Evolutionary conservation across 2,329 filamentous ascomycete species (phyloP).

Genomic region (Lasiodiplodia citricola): DNA sequence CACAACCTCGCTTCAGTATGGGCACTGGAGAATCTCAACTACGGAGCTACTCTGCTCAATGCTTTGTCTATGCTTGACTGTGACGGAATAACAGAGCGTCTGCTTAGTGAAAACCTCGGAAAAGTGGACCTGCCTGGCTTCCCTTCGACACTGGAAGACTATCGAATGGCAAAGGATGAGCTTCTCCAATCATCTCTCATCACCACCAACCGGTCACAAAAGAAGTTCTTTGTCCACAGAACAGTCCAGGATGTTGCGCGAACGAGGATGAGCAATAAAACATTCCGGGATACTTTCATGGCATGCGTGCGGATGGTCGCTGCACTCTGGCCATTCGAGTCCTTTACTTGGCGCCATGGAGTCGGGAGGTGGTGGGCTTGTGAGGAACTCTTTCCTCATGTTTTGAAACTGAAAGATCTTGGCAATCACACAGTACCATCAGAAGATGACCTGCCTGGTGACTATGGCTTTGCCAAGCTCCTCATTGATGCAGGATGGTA

Average conservation of each 20-base stretch:
- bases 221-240: background rate
- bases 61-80: constrained; percentile 30
- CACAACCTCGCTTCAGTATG: constrained; percentile 27
- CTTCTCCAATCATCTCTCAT: constrained; percentile 25
- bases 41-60: constrained; percentile 27
- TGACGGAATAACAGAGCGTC: constrained; percentile 28
- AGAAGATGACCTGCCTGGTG: background rate
- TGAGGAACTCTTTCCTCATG: constrained; percentile 30
- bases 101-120: background rate
- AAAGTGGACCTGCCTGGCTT: constrained; percentile 13
- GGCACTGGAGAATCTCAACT: constrained; percentile 28
- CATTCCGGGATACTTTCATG: background rate
- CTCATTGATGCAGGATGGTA: constrained; percentile 4
- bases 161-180: constrained; percentile 25
- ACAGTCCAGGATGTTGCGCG: background rate
- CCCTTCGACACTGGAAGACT: constrained; percentile 11
- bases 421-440: constrained; percentile 2
- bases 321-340: constrained; percentile 29
- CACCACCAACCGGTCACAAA: background rate
- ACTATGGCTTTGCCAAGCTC: background rate
- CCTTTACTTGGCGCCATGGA: constrained; percentile 30
- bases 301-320: constrained; percentile 27
- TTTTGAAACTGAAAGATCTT: constrained; percentile 21
- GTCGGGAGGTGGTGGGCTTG: constrained; percentile 28
- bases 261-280: background rate